Evolutionary conservation across 2,329 filamentous ascomycete genomes (phyloP).

Genomic region (Coniochaeta pulveracea): DNA sequence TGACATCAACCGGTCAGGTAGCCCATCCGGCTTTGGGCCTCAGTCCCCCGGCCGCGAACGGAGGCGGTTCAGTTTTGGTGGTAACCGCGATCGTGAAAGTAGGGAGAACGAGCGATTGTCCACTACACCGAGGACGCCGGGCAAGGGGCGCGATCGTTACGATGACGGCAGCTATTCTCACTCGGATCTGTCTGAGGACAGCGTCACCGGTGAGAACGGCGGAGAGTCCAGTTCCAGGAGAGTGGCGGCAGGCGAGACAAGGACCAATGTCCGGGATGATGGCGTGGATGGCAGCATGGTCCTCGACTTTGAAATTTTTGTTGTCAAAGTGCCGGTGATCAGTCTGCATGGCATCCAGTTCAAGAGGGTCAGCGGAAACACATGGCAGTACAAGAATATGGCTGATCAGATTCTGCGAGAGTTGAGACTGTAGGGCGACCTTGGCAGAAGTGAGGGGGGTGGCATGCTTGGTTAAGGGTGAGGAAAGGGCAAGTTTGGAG

Average conservation of each 20-base stretch:
- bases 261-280: constrained; percentile 83
- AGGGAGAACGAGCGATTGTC: constrained; percentile 2
- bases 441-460: background rate
- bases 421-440: constrained; percentile 57
- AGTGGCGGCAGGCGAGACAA: constrained; percentile 66
- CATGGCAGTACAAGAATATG: constrained; percentile 99
- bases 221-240: constrained; percentile 29
- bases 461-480: background rate
- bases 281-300: constrained; percentile 75
- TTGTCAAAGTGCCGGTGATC: constrained; percentile 92
- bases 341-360: constrained; percentile 94
- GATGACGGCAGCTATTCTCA: constrained; percentile 76
- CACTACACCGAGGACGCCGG: constrained; percentile 4
- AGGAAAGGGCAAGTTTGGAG: background rate
- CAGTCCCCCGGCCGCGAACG: constrained; percentile 47
- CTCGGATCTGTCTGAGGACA: constrained; percentile 78
- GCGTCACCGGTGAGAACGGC: constrained; percentile 41
- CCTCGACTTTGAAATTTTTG: constrained; percentile 87
- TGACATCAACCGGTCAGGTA: constrained; percentile 48
- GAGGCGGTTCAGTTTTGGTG: constrained; percentile 76
- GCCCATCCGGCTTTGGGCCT: constrained; percentile 31
- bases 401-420: constrained; percentile 88
- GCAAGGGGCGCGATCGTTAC: constrained; percentile 30
- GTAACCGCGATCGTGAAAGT: constrained; percentile 28
- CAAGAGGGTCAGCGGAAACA: constrained; percentile 90